phyloP scores from a whole-genome alignment of 2,329 filamentous ascomycete genomes.

The Stagonosporopsis rhizophila region DNA sequence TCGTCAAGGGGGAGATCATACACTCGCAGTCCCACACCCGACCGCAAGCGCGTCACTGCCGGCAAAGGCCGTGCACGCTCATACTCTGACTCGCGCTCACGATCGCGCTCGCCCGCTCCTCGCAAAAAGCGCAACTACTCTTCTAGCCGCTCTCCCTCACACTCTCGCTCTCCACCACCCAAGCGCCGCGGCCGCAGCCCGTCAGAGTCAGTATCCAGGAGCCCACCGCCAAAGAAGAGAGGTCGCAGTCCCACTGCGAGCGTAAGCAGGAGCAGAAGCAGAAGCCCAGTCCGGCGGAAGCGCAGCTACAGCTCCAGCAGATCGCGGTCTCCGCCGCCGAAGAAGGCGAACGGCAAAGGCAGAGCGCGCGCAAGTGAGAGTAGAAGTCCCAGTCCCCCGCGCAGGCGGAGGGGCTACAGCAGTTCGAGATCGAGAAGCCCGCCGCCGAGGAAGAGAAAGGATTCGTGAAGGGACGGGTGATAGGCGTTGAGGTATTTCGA shows the following conservation, averaged over 20 bases:
- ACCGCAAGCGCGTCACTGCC: constrained; percentile 27
- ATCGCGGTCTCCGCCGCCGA: constrained; percentile 15
- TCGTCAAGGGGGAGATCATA: constrained; percentile 38
- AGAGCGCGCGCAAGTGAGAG: constrained; percentile 11
- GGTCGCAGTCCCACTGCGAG: constrained; percentile 19
- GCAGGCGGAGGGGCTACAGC: constrained; percentile 19
- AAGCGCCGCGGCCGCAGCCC: constrained; percentile 34
- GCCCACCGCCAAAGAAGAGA: constrained; percentile 24
- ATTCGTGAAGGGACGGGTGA: background rate
- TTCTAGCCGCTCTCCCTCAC: constrained; percentile 37
- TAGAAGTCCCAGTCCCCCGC: constrained; percentile 13
- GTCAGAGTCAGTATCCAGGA: constrained; percentile 25
- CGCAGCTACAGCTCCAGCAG: constrained; percentile 6
- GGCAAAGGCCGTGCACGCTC: constrained; percentile 27
- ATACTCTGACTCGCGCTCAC: constrained; percentile 28
- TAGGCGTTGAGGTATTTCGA: background rate
- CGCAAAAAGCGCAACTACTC: constrained; percentile 36
- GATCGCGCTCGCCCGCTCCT: constrained; percentile 31
- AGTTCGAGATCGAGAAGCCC: constrained; percentile 21
- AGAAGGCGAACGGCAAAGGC: constrained; percentile 13
- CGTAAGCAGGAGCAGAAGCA: constrained; percentile 11
- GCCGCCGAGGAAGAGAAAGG: constrained; percentile 23
- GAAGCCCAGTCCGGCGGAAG: constrained; percentile 9
- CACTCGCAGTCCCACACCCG: constrained; percentile 38
- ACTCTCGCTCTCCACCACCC: constrained; percentile 27